phyloP scores from a whole-genome alignment of 257 asterid genomes.

The Plectranthus barbatus region DNA sequence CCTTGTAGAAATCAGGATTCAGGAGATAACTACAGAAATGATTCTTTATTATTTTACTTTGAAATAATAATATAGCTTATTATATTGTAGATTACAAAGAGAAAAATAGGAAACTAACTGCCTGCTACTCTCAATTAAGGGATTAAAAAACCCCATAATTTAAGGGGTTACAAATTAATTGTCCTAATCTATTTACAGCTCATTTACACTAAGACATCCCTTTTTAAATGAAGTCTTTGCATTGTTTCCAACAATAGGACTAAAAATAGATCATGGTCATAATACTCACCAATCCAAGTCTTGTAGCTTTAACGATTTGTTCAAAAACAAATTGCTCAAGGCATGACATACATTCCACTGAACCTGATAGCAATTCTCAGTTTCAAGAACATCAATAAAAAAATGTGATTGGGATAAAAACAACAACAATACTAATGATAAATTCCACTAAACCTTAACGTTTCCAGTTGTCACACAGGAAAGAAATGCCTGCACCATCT shows the following conservation, averaged over 20 bases:
- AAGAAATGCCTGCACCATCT: slow-evolving; percentile 87
- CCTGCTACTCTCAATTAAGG: no score
- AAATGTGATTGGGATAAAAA: slow-evolving; percentile 3
- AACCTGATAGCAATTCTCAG: slow-evolving; percentile 46
- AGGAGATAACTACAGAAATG: no score
- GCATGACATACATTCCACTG: slow-evolving; percentile 98
- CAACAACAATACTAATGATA: not conserved
- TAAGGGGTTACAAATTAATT: no score
- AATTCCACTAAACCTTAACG: slow-evolving; percentile 56
- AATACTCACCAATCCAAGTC: slow-evolving; percentile 71
- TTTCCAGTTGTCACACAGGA: slow-evolving; percentile 95
- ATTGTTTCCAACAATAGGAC: not conserved
- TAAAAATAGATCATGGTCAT: not conserved
- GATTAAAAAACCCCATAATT: no score
- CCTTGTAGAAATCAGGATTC: no score
- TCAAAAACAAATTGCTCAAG: slow-evolving; percentile 79
- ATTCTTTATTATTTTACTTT: no score
- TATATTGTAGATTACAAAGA: no score
- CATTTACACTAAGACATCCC: no score
- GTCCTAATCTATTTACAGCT: no score
- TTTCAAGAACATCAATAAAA: slow-evolving; percentile 1
- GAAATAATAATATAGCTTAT: no score
- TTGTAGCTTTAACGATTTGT: slow-evolving; percentile 54
- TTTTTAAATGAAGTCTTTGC: not conserved
- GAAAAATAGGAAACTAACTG: no score